phyloP scores from a whole-genome alignment of 2,329 filamentous ascomycete genomes.

The Fusarium sulawesiense region DNA sequence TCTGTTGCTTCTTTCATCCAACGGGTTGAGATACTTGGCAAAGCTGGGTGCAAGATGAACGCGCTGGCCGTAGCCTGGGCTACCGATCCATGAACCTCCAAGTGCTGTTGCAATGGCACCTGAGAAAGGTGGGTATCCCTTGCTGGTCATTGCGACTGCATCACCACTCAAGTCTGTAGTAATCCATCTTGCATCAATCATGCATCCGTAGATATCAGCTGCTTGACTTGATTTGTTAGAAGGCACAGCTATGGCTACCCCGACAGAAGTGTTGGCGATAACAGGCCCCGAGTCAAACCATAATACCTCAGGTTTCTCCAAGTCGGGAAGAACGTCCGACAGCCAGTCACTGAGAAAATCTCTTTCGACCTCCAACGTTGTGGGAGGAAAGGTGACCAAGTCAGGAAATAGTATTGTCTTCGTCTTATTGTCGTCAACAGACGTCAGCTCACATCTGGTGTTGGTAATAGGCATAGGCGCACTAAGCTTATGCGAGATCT shows the following conservation, averaged over 20 bases:
- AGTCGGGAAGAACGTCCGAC: neutral
- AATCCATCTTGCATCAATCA: conserved; percentile 36
- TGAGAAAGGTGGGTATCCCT: conserved; percentile 32
- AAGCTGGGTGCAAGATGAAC: conserved; percentile 32
- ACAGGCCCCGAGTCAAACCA: conserved; percentile 34
- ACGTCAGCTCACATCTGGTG: conserved; percentile 29
- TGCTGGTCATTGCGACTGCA: conserved; percentile 27
- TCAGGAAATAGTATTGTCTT: conserved; percentile 23
- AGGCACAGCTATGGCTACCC: conserved; percentile 17
- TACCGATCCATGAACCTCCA: conserved; percentile 32
- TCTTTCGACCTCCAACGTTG: conserved; percentile 13
- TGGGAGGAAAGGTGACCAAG: conserved; percentile 23
- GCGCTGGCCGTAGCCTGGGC: conserved; percentile 22
- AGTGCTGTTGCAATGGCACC: conserved; percentile 26
- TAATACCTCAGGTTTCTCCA: conserved; percentile 23
- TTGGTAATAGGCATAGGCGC: conserved; percentile 32
- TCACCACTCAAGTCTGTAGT: conserved; percentile 28
- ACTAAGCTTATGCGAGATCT: conserved; percentile 27
- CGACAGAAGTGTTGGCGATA: conserved; percentile 27
- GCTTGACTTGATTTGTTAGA: conserved; percentile 5
- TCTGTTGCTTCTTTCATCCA: conserved; percentile 7
- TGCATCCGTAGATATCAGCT: conserved; percentile 36
- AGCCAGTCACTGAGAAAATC: conserved; percentile 22
- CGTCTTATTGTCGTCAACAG: neutral
- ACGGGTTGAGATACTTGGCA: conserved; percentile 29